Conservation (phyloP, 164 flowering plant genomes). For the Saururus chinensis region DNA sequence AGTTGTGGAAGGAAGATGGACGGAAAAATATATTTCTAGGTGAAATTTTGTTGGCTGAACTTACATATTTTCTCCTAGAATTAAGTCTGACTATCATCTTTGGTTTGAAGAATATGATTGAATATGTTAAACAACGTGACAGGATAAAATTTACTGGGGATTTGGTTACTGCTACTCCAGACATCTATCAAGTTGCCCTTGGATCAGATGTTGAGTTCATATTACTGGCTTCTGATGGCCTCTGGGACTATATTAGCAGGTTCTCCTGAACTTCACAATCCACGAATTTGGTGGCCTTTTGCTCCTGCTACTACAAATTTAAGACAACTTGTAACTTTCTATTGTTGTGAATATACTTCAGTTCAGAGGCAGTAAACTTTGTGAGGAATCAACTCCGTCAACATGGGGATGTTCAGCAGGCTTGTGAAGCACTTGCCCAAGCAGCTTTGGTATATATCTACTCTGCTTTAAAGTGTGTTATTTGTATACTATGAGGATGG, state of each 20-base stretch:
- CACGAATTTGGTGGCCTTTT: not conserved
- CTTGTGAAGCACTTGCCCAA: conserved; percentile 78
- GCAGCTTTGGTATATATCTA: conserved; percentile 56
- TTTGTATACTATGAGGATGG: not conserved
- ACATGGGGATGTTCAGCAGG: conserved; percentile 87
- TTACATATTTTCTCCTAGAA: not conserved
- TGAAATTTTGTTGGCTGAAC: conserved; percentile 12
- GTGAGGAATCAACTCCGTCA: conserved; percentile 75
- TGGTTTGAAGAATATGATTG: not conserved
- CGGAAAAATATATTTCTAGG: conserved; percentile 81
- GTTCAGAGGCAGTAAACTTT: conserved; percentile 58
- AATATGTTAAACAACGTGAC: conserved; percentile 4
- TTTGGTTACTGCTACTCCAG: conserved; percentile 73
- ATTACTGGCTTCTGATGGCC: conserved; percentile 87
- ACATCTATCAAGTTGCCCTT: conserved; percentile 49
- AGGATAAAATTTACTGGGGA: conserved; percentile 63
- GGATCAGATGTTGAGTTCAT: conserved; percentile 76
- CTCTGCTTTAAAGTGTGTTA: not conserved
- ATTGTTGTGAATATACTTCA: conserved; percentile 9
- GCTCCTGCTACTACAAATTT: not conserved
- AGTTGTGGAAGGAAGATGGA: conserved; percentile 75
- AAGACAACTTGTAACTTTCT: not conserved
- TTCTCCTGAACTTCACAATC: conserved; percentile 6
- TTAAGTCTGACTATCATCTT: not conserved
- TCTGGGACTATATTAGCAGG: conserved; percentile 98